Evolutionary conservation across 225 moss, liverwort and hornwort genomes (phyloP).

Genomic region (Marchantia polymorpha): DNA sequence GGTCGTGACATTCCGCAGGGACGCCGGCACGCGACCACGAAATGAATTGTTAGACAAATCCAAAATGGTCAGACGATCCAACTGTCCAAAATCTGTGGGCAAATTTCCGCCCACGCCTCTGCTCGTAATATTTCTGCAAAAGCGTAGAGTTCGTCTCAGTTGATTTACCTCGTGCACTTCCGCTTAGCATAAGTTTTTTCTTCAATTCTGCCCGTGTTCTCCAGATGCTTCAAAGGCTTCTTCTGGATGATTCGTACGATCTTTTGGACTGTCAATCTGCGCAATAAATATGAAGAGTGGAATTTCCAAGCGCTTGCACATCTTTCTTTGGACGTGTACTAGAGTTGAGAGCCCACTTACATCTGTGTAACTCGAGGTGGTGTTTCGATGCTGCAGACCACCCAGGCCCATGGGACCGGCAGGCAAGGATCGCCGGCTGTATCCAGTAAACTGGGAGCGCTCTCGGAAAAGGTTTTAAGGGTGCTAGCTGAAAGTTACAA

Average conservation of each 20-base stretch:
- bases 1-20: background rate
- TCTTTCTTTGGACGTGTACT: background rate
- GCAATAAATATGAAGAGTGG: background rate
- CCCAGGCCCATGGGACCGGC: conserved; percentile 1
- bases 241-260: too few species aligned
- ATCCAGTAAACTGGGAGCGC: background rate
- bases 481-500: background rate
- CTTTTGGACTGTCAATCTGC: too few species aligned
- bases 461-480: background rate
- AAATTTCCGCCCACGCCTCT: background rate
- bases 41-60: background rate
- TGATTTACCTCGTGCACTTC: too few species aligned
- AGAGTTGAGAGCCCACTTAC: background rate
- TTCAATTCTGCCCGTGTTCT: too few species aligned
- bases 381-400: background rate
- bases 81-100: background rate
- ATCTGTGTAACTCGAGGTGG: conserved; percentile 3
- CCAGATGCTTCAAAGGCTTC: too few species aligned
- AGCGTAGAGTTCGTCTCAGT: background rate
- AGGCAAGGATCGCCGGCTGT: background rate
- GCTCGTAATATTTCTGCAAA: conserved; percentile 6
- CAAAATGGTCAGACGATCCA: conserved; percentile 1
- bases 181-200: too few species aligned
- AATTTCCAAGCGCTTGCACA: background rate
- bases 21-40: background rate